Conservation (phyloP, 2,329 filamentous ascomycete species). For the Cercospora nicotianae region DNA sequence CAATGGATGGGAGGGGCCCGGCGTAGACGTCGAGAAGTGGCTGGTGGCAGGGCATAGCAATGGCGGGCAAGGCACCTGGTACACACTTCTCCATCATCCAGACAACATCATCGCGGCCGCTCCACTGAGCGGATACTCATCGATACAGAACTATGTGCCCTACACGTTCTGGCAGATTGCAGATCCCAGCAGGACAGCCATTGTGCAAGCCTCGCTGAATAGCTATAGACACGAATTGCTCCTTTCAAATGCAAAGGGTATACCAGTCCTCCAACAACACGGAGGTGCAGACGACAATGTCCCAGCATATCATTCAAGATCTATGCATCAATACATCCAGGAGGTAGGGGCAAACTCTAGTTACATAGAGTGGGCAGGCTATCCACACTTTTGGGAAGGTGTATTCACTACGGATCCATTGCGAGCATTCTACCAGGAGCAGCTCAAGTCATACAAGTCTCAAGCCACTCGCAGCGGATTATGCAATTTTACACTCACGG, state of each 20-base stretch:
- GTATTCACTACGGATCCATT: slow-evolving; percentile 56
- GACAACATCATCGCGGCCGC: slow-evolving; percentile 58
- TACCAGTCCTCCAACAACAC: slow-evolving; percentile 59
- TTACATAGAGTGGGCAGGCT: slow-evolving; percentile 53
- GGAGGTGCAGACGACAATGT: slow-evolving; percentile 60
- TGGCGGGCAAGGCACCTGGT: slow-evolving; percentile 62
- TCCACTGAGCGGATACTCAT: slow-evolving; percentile 59
- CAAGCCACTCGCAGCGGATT: slow-evolving; percentile 28
- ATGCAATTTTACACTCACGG: slow-evolving; percentile 48
- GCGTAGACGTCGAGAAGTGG: slow-evolving; percentile 50
- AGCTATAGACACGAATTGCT: slow-evolving; percentile 59
- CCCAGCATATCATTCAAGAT: slow-evolving; percentile 57
- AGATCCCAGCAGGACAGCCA: slow-evolving; percentile 52
- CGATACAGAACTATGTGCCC: slow-evolving; percentile 60
- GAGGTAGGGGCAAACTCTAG: slow-evolving; percentile 45
- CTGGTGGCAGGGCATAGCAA: slow-evolving; percentile 61
- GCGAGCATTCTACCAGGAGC: slow-evolving; percentile 49
- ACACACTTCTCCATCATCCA: slow-evolving; percentile 55
- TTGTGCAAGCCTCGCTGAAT: slow-evolving; percentile 52
- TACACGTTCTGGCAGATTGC: slow-evolving; percentile 57
- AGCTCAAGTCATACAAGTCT: slow-evolving; percentile 33
- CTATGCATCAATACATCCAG: slow-evolving; percentile 53
- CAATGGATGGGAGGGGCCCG: slow-evolving; percentile 51
- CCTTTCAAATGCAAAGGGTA: slow-evolving; percentile 52
- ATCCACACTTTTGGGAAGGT: slow-evolving; percentile 57